Evolutionary conservation across 805 yeast genomes (phyloP).

Genomic region (Wickerhamiella domercqiae): DNA sequence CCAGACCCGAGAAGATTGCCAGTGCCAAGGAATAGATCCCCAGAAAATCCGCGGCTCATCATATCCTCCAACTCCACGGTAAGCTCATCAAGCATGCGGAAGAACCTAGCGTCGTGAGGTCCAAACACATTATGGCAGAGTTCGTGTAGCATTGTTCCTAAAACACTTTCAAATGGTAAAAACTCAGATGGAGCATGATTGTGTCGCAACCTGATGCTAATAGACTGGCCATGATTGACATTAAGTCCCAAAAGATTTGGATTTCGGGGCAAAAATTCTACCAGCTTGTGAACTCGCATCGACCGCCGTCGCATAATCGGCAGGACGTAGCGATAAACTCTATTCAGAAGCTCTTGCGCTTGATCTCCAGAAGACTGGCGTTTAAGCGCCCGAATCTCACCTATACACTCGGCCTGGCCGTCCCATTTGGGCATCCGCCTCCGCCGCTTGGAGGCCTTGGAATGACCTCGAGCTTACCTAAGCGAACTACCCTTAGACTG

Average conservation of each 20-base stretch:
- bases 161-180: constrained; percentile 42
- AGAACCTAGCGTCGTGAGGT: constrained; percentile 64
- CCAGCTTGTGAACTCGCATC: constrained; percentile 48
- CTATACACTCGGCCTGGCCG: constrained; percentile 10
- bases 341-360: constrained; percentile 47
- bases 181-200: constrained; percentile 38
- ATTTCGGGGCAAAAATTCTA: constrained; percentile 71
- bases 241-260: constrained; percentile 60
- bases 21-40: constrained; percentile 36
- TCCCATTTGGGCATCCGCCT: constrained; percentile 13
- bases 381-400: constrained; percentile 30
- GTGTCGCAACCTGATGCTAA: constrained; percentile 54
- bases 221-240: constrained; percentile 60
- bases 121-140: constrained; percentile 67
- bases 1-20: constrained; percentile 33
- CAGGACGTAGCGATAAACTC: constrained; percentile 51
- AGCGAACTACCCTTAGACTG: neutral
- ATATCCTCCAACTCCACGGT: constrained; percentile 32
- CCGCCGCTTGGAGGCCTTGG: constrained; percentile 1
- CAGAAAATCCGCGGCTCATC: constrained; percentile 28
- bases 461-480: neutral
- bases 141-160: constrained; percentile 83
- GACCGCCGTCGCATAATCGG: constrained; percentile 61
- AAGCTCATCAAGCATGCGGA: constrained; percentile 46
- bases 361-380: constrained; percentile 31